phyloP scores from a whole-genome alignment of 768 basidiomycete genomes.

The Termitomyces sp. region DNA sequence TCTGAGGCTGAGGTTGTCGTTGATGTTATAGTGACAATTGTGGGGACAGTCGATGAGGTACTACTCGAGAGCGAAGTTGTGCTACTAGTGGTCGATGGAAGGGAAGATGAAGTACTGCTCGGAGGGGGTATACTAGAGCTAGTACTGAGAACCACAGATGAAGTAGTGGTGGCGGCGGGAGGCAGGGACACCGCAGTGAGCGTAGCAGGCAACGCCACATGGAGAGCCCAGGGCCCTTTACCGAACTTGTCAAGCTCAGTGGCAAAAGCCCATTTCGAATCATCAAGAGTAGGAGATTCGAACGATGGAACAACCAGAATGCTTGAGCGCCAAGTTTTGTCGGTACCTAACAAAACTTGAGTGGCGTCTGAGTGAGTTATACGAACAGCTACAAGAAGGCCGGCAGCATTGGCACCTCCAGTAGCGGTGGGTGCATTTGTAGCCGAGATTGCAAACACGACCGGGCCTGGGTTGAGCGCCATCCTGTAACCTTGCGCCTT shows the following conservation, averaged over 20 bases:
- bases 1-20: conserved; percentile 2
- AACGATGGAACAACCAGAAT: conserved; percentile 1
- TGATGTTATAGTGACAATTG: conserved; percentile 1
- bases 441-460: conserved; percentile 9
- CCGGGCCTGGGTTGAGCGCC: conserved; percentile 8
- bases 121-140: neutral
- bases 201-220: conserved; percentile 4
- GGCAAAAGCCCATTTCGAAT: conserved; percentile 6
- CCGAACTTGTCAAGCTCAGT: conserved; percentile 9
- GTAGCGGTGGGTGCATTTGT: conserved; percentile 3
- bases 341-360: conserved; percentile 3
- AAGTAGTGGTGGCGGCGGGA: neutral
- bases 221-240: conserved; percentile 3
- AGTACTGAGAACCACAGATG: neutral
- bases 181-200: conserved; percentile 6
- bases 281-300: conserved; percentile 8
- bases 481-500: conserved; percentile 10
- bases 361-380: conserved; percentile 11
- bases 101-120: neutral
- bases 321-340: conserved; percentile 5
- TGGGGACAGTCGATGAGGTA: neutral
- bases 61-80: neutral
- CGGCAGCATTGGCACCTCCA: conserved; percentile 7
- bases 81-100: neutral
- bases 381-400: conserved; percentile 8